Evolutionary conservation across 1,284 basidiomycete genomes (phyloP).

Genomic region (Schizopora paradoxa): DNA sequence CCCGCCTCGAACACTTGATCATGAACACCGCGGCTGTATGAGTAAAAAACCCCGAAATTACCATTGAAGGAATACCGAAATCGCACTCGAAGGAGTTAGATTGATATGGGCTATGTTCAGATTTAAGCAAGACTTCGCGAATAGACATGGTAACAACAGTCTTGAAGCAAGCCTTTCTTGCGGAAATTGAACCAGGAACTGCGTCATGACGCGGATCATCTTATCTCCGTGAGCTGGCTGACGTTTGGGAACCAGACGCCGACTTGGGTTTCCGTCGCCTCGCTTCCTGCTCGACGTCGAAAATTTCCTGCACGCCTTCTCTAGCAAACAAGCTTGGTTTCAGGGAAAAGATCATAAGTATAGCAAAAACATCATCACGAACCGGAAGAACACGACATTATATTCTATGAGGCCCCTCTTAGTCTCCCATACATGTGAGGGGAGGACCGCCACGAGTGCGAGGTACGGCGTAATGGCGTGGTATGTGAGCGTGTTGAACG

Average conservation of each 20-base stretch:
- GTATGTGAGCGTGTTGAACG: slow-evolving; percentile 78
- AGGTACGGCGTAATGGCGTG: slow-evolving; percentile 81
- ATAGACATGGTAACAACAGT: neutral
- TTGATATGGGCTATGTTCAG: neutral
- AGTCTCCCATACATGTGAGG: slow-evolving; percentile 73
- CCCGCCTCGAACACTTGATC: no score
- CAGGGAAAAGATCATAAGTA: neutral
- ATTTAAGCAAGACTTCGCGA: neutral
- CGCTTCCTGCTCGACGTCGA: slow-evolving; percentile 60
- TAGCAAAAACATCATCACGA: neutral
- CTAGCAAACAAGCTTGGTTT: neutral
- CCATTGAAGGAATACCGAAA: no score
- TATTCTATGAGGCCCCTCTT: slow-evolving; percentile 85
- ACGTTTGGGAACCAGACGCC: neutral
- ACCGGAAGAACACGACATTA: slow-evolving; percentile 80
- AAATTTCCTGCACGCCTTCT: slow-evolving; percentile 74
- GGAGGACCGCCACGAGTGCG: slow-evolving; percentile 77
- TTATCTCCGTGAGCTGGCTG: slow-evolving; percentile 5
- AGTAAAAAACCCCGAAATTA: no score
- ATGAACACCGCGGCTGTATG: no score
- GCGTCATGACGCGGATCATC: neutral
- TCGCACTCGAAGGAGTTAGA: no score
- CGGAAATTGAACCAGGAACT: neutral
- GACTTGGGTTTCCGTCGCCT: slow-evolving; percentile 7
- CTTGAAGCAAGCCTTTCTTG: neutral